phyloP scores from a whole-genome alignment of 176 grass and related monocot genomes.

The Oryza longistaminata region DNA sequence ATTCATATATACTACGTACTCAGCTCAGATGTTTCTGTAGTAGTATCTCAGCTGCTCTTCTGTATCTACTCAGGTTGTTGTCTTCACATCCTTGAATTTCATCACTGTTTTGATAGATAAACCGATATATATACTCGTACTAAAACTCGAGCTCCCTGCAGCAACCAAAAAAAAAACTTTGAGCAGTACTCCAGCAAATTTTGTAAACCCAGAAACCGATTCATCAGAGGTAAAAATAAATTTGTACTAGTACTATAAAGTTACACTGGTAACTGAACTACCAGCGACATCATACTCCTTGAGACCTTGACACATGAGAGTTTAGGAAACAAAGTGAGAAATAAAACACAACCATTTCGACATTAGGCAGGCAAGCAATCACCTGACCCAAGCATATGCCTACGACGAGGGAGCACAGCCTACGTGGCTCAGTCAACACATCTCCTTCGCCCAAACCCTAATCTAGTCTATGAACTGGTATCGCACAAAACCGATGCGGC shows the following conservation, averaged over 20 bases:
- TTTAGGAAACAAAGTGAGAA: background rate
- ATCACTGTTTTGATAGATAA: background rate
- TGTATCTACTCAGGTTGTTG: background rate
- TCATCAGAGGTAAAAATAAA: background rate
- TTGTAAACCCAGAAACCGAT: background rate
- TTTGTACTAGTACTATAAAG: background rate
- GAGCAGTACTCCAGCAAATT: no score
- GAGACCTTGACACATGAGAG: background rate
- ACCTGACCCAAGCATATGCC: background rate
- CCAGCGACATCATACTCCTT: background rate
- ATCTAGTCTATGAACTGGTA: background rate
- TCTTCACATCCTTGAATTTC: background rate
- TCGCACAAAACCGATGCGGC: background rate
- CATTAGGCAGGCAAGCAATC: background rate
- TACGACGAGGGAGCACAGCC: slow-evolving; percentile 12
- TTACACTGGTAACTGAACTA: background rate
- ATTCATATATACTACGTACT: background rate
- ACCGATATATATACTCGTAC: background rate
- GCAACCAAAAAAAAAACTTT: no score
- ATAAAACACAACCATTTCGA: background rate
- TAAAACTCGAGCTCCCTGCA: no score
- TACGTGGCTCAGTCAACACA: slow-evolving; percentile 27
- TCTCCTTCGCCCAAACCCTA: background rate
- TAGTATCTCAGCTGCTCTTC: slow-evolving; percentile 1
- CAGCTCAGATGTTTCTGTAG: background rate